These are phyloP conservation scores for Macadamia tetraphylla DNA, from an alignment of 164 flowering plant genomes.

Conservation along the genomic window DNA sequence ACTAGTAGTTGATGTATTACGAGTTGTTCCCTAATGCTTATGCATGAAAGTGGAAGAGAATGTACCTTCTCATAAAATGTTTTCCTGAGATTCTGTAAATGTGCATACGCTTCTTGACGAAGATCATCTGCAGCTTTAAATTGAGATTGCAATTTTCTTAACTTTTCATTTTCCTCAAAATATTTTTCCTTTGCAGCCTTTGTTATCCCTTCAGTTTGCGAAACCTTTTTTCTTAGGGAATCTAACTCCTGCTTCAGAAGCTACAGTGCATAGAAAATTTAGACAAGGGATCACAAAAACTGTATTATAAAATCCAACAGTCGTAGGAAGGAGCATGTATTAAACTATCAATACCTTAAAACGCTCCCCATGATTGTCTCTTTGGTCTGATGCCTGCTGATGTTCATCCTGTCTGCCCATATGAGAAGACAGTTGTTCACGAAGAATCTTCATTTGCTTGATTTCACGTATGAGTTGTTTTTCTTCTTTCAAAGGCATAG, in stretches of 20 bases:
- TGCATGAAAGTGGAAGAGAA: background rate
- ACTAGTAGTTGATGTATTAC: background rate
- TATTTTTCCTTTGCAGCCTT: constrained; percentile 38
- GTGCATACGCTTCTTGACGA: constrained; percentile 68
- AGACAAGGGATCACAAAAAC: constrained; percentile 10
- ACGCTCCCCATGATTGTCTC: constrained; percentile 52
- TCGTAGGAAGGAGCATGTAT: background rate
- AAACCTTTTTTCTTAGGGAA: constrained; percentile 33
- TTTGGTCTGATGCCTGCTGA: constrained; percentile 55
- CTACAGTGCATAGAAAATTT: constrained; percentile 23
- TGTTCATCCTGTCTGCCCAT: constrained; percentile 49
- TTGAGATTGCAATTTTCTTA: constrained; percentile 35
- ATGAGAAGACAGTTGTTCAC: constrained; percentile 49
- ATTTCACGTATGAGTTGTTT: constrained; percentile 72
- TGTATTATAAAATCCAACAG: background rate
- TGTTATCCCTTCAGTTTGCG: constrained; percentile 39
- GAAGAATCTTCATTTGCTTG: constrained; percentile 54
- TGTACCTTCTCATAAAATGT: constrained; percentile 52
- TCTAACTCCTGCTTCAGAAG: constrained; percentile 51
- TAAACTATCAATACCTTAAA: constrained; percentile 44
- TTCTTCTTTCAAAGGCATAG: constrained; percentile 71
- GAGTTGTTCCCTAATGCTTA: background rate
- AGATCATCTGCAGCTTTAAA: constrained; percentile 50
- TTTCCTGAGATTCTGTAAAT: constrained; percentile 43
- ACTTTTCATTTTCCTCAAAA: constrained; percentile 31